phyloP scores from a whole-genome alignment of 345 rosid species.

The Geranium rotundifolium region DNA sequence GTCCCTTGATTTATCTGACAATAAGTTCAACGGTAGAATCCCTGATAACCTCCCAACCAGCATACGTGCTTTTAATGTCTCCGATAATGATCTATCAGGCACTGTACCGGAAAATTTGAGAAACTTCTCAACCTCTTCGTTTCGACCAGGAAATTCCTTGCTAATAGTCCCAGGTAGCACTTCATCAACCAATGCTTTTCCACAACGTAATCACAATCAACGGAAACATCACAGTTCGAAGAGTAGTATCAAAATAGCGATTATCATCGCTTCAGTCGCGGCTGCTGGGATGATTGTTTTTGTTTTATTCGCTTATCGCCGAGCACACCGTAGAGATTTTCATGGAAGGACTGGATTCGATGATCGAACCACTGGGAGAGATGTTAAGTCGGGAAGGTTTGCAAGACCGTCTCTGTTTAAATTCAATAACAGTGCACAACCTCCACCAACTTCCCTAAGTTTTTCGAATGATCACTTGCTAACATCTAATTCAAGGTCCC shows the following conservation, averaged over 20 bases:
- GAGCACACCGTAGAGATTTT: slow-evolving; percentile 47
- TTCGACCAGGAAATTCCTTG: slow-evolving; percentile 60
- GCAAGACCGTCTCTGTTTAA: slow-evolving; percentile 56
- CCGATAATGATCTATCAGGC: slow-evolving; percentile 69
- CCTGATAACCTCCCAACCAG: slow-evolving; percentile 52
- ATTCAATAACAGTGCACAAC: slow-evolving; percentile 46
- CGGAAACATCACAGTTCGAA: slow-evolving; percentile 28
- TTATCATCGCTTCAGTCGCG: slow-evolving; percentile 63
- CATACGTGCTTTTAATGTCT: slow-evolving; percentile 59
- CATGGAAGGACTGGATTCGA: slow-evolving; percentile 42
- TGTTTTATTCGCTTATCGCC: slow-evolving; percentile 60
- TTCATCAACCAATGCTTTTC: slow-evolving; percentile 13
- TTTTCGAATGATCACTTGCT: slow-evolving; percentile 90
- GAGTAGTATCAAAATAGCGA: slow-evolving; percentile 41
- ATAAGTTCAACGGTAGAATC: slow-evolving; percentile 54
- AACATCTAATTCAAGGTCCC: slow-evolving; percentile 67
- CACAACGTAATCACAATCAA: not conserved
- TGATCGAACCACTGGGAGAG: slow-evolving; percentile 33
- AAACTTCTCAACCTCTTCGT: slow-evolving; percentile 41
- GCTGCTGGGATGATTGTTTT: slow-evolving; percentile 53
- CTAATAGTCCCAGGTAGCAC: slow-evolving; percentile 25
- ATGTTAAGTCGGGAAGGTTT: slow-evolving; percentile 47
- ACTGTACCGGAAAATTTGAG: slow-evolving; percentile 44
- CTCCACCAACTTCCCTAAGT: slow-evolving; percentile 53
- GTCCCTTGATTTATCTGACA: slow-evolving; percentile 74